Percentiles rank a stretch among this genome's conserved stretches.
phyloP scores from a whole-genome alignment of 257 asterid species.

The Solanum lycopersicoides region DNA sequence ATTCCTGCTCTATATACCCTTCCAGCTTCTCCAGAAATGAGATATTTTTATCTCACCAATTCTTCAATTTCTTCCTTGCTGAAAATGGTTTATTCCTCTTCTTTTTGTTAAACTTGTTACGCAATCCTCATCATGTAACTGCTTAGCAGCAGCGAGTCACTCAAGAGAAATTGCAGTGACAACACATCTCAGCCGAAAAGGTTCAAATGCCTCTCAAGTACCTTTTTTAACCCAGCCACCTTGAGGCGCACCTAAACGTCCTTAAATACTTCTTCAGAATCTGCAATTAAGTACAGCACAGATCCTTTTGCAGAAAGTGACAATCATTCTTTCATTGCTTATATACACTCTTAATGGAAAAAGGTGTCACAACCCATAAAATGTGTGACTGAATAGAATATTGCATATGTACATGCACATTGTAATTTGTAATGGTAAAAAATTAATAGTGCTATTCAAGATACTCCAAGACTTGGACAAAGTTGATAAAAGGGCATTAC shows the following conservation, averaged over 20 bases:
- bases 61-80: not conserved
- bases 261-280: not conserved
- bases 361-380: not conserved
- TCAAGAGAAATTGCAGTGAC: not conserved
- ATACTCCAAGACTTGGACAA: not conserved
- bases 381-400: not conserved
- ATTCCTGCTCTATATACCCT: not conserved
- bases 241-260: not conserved
- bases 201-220: not conserved
- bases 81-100: not conserved
- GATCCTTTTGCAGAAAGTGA: not conserved
- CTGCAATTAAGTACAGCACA: not conserved
- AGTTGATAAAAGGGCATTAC: not conserved
- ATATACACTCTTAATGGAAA: not conserved
- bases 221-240: not conserved
- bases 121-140: not conserved
- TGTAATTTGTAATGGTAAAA: not conserved
- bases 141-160: not conserved
- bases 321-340: not conserved
- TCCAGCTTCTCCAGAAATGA: not conserved
- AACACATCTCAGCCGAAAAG: not conserved
- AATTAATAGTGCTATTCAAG: not conserved
- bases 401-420: not conserved
- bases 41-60: not conserved
- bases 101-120: not conserved